Evolutionary conservation across 306 rosid genomes (phyloP).

Genomic region (Hippophae rhamnoides): DNA sequence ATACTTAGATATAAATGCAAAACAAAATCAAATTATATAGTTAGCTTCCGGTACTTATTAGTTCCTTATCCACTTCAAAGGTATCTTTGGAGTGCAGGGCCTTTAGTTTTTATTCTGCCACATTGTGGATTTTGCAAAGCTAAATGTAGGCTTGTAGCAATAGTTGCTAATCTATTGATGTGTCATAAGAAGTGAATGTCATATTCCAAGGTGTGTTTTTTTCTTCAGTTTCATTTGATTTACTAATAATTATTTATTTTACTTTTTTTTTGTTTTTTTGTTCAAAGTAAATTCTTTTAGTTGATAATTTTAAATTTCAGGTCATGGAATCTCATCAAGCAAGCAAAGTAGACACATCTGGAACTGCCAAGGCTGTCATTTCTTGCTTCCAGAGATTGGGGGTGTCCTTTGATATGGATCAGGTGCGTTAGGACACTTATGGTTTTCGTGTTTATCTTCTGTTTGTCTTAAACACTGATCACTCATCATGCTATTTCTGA

Average conservation of each 20-base stretch:
- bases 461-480: neutral
- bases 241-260: neutral
- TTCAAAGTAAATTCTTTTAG: conserved; percentile 16
- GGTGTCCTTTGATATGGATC: conserved; percentile 56
- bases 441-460: neutral
- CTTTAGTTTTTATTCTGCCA: neutral
- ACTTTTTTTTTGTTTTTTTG: too few relatives aligned
- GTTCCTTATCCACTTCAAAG: neutral
- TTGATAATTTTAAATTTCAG: conserved; percentile 36
- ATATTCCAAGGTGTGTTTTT: conserved; percentile 3
- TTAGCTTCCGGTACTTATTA: neutral
- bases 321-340: conserved; percentile 94
- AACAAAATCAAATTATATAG: too few relatives aligned
- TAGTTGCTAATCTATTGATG: neutral
- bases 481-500: neutral
- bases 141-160: too few relatives aligned
- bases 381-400: conserved; percentile 84
- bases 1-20: neutral
- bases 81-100: neutral
- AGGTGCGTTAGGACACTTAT: conserved; percentile 34
- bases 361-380: conserved; percentile 90
- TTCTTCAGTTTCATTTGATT: conserved; percentile 4
- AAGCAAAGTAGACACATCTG: conserved; percentile 82
- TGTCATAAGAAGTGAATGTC: neutral
- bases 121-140: too few relatives aligned